These are phyloP conservation scores for Hamamelis virginiana DNA, from an alignment of 164 flowering plant genomes.

Conservation along the genomic window DNA sequence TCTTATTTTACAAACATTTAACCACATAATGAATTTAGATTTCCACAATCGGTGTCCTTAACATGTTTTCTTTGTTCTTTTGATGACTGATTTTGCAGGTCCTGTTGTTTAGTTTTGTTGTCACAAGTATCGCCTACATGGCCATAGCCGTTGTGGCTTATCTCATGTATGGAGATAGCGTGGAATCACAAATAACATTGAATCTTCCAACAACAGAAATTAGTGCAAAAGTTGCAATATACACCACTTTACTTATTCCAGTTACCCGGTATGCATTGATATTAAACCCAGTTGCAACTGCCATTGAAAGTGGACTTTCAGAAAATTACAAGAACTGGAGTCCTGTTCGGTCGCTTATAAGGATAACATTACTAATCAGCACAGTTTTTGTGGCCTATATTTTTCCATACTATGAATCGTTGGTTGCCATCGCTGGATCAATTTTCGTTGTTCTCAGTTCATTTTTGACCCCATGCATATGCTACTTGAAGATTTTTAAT, in stretches of 20 bases:
- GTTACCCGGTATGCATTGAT: constrained; percentile 20
- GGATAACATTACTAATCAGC: constrained; percentile 9
- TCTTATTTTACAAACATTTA: too few relatives aligned
- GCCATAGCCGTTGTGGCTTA: constrained; percentile 23
- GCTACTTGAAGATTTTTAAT: constrained; percentile 18
- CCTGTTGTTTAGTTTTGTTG: constrained; percentile 19
- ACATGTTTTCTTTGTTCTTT: not conserved
- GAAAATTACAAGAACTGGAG: constrained; percentile 2
- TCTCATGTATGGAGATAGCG: constrained; percentile 24
- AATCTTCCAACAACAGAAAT: constrained; percentile 14
- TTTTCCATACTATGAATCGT: constrained; percentile 18
- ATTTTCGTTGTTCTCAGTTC: constrained; percentile 18
- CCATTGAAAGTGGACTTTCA: constrained; percentile 20
- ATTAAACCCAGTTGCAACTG: constrained; percentile 20
- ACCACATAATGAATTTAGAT: too few relatives aligned
- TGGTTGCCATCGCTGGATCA: constrained; percentile 19
- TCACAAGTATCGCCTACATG: constrained; percentile 16
- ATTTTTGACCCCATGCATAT: constrained; percentile 17
- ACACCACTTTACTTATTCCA: constrained; percentile 21
- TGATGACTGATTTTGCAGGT: constrained; percentile 19
- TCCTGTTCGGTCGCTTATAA: not conserved
- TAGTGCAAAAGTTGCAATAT: constrained; percentile 17
- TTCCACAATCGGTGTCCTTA: too few relatives aligned
- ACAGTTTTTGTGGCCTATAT: constrained; percentile 13
- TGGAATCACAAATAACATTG: constrained; percentile 24